A percentile compares a stretch with the other conserved stretches of the same genome.
phyloP scores from a whole-genome alignment of 1,284 basidiomycete genomes.

The Takashimella tepidaria region DNA sequence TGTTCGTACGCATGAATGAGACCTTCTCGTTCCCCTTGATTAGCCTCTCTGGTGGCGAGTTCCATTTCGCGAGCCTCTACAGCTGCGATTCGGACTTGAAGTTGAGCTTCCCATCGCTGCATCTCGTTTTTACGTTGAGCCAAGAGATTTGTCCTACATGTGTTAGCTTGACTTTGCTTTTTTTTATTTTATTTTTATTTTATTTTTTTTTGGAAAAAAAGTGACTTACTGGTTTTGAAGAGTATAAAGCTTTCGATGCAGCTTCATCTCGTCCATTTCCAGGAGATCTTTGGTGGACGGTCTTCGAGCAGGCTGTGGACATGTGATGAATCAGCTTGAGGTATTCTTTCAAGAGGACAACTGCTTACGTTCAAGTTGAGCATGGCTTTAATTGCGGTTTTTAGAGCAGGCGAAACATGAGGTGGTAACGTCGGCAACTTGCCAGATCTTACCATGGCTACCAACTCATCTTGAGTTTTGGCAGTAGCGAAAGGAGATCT shows the following conservation, averaged over 20 bases:
- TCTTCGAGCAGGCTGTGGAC: constrained; percentile 35
- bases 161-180: constrained; percentile 36
- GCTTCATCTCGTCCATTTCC: constrained; percentile 46
- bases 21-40: constrained; percentile 19
- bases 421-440: constrained; percentile 40
- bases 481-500: constrained; percentile 46
- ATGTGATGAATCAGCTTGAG: constrained; percentile 1
- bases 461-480: constrained; percentile 45
- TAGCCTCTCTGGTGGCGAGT: constrained; percentile 26
- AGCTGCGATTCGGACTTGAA: constrained; percentile 10
- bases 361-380: constrained; percentile 40
- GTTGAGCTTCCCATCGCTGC: constrained; percentile 52
- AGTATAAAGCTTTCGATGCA: constrained; percentile 43
- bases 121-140: constrained; percentile 48
- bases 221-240: constrained; percentile 51
- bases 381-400: constrained; percentile 41
- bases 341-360: not conserved
- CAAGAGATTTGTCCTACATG: constrained; percentile 25
- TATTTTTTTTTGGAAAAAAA: constrained; percentile 44
- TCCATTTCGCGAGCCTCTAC: constrained; percentile 30
- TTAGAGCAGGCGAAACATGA: constrained; percentile 36
- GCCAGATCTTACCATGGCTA: constrained; percentile 43
- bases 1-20: constrained; percentile 62
- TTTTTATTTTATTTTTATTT: too few species aligned
- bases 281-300: constrained; percentile 45